These are phyloP conservation scores for Furcasterigmium sp. DNA, from an alignment of 2,329 filamentous ascomycete species.

Conservation along the genomic window DNA sequence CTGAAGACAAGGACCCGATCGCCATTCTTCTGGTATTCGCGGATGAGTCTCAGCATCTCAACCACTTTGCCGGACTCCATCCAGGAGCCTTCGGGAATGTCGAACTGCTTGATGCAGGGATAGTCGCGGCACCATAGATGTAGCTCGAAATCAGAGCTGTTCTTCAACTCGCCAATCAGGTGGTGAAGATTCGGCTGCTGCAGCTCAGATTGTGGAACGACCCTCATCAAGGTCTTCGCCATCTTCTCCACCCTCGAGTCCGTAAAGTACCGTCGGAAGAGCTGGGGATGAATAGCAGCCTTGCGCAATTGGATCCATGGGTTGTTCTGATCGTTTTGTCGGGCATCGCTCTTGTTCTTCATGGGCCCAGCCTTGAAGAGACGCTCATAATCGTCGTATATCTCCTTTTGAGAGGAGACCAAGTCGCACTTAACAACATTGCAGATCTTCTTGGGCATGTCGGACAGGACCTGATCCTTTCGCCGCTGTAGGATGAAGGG, in stretches of 20 bases:
- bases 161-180: constrained; percentile 49
- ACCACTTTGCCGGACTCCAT: constrained; percentile 76
- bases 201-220: constrained; percentile 52
- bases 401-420: constrained; percentile 62
- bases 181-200: constrained; percentile 46
- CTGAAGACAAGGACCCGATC: constrained; percentile 89
- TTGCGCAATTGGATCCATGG: constrained; percentile 89
- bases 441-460: constrained; percentile 75
- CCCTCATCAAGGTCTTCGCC: constrained; percentile 68
- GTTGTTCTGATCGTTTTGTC: constrained; percentile 56
- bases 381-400: constrained; percentile 64
- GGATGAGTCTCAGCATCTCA: constrained; percentile 70
- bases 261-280: constrained; percentile 77
- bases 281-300: constrained; percentile 83
- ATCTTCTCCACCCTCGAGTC: constrained; percentile 73
- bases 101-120: constrained; percentile 45
- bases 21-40: constrained; percentile 68
- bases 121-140: constrained; percentile 62
- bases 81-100: constrained; percentile 48
- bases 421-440: constrained; percentile 79
- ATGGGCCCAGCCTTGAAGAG: constrained; percentile 61
- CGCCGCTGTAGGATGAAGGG: constrained; percentile 92
- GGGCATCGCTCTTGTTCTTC: constrained; percentile 35
- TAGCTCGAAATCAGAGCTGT: constrained; percentile 59
- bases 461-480: constrained; percentile 84